Conservation (phyloP, 106 monocot genomes). For the Xerophyta viscosa region DNA sequence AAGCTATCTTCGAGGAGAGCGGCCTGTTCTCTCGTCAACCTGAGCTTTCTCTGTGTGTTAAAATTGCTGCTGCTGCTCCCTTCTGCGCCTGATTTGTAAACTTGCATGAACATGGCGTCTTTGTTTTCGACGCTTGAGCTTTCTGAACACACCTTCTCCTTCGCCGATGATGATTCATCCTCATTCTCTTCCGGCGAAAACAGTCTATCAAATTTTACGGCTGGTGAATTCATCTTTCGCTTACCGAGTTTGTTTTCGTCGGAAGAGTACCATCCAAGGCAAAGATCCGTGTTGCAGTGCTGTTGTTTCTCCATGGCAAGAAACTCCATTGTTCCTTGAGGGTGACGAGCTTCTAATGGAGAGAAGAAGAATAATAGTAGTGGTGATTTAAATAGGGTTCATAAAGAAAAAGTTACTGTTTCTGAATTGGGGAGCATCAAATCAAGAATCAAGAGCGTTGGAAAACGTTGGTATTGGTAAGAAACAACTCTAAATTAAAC, state of each 20-base stretch:
- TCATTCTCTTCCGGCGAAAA: slow-evolving; percentile 1
- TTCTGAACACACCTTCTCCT: slow-evolving; percentile 1
- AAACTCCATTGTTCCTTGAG: background rate
- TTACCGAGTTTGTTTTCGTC: background rate
- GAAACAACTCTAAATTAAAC: no score
- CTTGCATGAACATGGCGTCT: background rate
- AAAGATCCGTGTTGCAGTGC: background rate
- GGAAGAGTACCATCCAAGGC: background rate
- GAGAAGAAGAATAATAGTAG: no score
- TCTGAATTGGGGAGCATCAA: no score
- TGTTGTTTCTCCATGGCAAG: background rate
- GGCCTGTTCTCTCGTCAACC: slow-evolving; percentile 47
- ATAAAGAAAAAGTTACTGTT: no score
- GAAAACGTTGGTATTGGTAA: no score
- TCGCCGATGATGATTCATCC: slow-evolving; percentile 1
- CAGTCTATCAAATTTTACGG: slow-evolving; percentile 14
- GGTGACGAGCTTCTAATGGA: no score
- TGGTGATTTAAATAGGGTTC: no score
- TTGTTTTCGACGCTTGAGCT: background rate
- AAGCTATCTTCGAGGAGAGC: slow-evolving; percentile 45
- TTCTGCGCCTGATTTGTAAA: background rate
- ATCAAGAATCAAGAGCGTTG: no score
- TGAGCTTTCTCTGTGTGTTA: slow-evolving; percentile 11
- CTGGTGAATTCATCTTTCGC: no score
- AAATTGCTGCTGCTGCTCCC: background rate